Base-by-base conservation (phyloP, 208 protist genomes). In the Acanthamoeba lenticulata region DNA sequence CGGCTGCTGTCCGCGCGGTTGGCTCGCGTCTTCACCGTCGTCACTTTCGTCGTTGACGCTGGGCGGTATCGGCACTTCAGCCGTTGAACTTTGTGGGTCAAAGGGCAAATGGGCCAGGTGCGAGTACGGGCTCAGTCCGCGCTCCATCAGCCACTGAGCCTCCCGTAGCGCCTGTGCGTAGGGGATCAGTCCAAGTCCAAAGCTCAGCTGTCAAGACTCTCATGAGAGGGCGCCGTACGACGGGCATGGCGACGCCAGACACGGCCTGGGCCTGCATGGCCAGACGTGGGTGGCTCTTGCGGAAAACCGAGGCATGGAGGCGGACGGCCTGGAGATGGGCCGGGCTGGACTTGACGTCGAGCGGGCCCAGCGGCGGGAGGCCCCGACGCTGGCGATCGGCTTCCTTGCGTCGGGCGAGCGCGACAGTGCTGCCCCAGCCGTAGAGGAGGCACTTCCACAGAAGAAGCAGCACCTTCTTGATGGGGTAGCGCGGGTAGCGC, bases 391-490 rank as follows among this genome's bases (percentile, higher is more conserved):
- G 5, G 19, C 44, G 55, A 38, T 36, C 49, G 24, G 52, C 45
- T 38, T 93, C 36, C 67, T 93, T 93, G 6, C n/a, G 17, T 13
- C 47, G 27, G 9, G 0, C 27, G 89, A 93, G 36, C 3, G 44
- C 0, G 11, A 15, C 40, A 13, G 89, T 93, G 67, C 89, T 62
- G 42, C 89, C 89, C 60, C 40, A 83, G 17, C 65, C 67, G 38
- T 93, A 93, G 34, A 93, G 36, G 34, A 93, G 9, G 42, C 89
- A 45, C 36, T 93, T 93, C 89, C 89, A 93, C 45, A 93, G 45
- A 57, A 93, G 38, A 57, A 93, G 29, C 67, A 93, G 38, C 24
- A 93, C 44, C 89, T 93, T 93, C 36, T 93, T 93, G n/a, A 93
- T 93, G 49, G 89, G 89, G 27, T 93, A 93, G 60, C 45, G 60